These are phyloP conservation scores for Penicillium aurantiogriseum DNA, from an alignment of 2,329 filamentous ascomycete genomes.

Conservation along the genomic window DNA sequence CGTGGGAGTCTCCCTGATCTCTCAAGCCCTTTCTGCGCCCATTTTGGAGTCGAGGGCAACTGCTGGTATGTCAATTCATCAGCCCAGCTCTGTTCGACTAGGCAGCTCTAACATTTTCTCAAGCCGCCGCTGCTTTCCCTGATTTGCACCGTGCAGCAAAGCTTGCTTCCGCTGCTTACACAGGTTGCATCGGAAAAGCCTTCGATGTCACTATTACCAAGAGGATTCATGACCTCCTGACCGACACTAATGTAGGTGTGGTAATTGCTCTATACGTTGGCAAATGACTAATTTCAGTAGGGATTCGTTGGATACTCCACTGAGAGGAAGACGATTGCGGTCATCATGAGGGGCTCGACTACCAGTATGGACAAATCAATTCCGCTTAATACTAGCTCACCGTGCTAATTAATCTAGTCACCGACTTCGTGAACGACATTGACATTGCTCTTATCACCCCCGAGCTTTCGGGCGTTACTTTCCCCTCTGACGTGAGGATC, in stretches of 20 bases:
- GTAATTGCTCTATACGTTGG: neutral
- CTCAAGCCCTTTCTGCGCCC: constrained; percentile 13
- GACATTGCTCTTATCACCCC: constrained; percentile 26
- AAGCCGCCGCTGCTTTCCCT: constrained; percentile 20
- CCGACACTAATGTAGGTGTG: constrained; percentile 25
- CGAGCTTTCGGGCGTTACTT: constrained; percentile 28
- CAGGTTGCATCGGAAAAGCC: constrained; percentile 25
- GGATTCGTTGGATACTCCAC: constrained; percentile 32
- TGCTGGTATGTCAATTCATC: constrained; percentile 8
- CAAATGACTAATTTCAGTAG: constrained; percentile 8
- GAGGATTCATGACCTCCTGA: constrained; percentile 22
- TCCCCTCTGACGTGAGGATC: constrained; percentile 28
- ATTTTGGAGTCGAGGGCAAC: constrained; percentile 14
- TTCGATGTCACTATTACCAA: constrained; percentile 35
- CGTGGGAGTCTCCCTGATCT: constrained; percentile 3
- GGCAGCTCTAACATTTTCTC: neutral
- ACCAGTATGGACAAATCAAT: constrained; percentile 13
- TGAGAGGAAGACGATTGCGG: constrained; percentile 26
- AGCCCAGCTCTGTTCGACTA: neutral
- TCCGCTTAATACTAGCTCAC: neutral
- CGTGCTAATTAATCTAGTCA: constrained; percentile 7
- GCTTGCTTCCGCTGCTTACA: constrained; percentile 33
- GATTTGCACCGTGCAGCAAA: constrained; percentile 29
- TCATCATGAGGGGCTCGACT: constrained; percentile 34
- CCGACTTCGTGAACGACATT: constrained; percentile 29